Base-by-base conservation (phyloP, 768 basidiomycete species). In the Daedaleopsis nitida region DNA sequence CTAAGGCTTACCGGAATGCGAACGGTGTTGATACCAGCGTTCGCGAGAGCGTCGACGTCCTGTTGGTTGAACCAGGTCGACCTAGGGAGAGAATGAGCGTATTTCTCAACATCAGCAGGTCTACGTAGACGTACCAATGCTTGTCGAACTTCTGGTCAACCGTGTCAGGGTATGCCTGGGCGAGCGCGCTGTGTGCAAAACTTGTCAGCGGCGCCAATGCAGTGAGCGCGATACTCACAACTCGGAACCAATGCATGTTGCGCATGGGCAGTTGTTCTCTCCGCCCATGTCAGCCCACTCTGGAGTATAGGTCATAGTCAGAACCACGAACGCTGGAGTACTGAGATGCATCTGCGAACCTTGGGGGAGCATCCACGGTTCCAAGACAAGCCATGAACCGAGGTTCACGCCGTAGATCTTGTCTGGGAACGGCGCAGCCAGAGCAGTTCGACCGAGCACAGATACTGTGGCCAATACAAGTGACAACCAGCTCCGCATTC, bases 301-400 rank as follows among this genome's bases (percentile, higher is more conserved):
- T 87, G 65, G 32, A 12, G 17, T 2, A 13, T 10, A 9, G 11
- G 11, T 24, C 19, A 21, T 10, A 43, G 24, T 21, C 11, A 38
- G 54, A 5, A 14, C 35, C 19, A 17, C 27, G n/a, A 13, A n/a
- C 9, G 14, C 35, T 49, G 34, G 39, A 38, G 39, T 5, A 24
- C 21, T 21, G 13, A 4, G 37, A 32, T 1, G 23, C 16, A 12
- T 5, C 14, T 19, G 19, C 66, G 1, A 61, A 86, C 86, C 87
- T 71, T 79, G 75, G 10, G 89, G 89, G 44, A 91, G 77, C 90
- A 92, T 92, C 91, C 91, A 92, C n/a, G 89, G 66, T 67, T 92
- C 91, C 6, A 91, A 71, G 0, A 92, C 72, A 52, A 92, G 79
- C 91, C 86, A 88, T 57, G 84, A 84, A 14, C 88, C 87, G 35